Evolutionary conservation across 1,284 basidiomycete genomes (phyloP).

Genomic region (Cryptococcus floricola): DNA sequence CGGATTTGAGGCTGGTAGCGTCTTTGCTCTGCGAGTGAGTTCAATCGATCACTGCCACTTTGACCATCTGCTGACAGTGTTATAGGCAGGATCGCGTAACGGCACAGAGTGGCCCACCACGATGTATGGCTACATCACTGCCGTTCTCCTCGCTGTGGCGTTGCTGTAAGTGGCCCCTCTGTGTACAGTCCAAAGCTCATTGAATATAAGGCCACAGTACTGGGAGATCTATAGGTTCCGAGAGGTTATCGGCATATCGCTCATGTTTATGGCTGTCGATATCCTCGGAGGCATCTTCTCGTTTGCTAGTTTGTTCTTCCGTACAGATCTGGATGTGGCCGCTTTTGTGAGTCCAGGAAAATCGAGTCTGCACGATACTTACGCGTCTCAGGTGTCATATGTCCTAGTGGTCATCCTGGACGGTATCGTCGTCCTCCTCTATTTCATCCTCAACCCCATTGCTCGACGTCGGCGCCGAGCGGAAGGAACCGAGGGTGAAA

Average conservation of each 20-base stretch:
- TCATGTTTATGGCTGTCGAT: slow-evolving; percentile 68
- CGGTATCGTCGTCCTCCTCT: slow-evolving; percentile 57
- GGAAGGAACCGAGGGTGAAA: not conserved
- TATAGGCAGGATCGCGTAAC: slow-evolving; percentile 51
- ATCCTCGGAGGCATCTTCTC: slow-evolving; percentile 66
- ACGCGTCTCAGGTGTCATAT: slow-evolving; percentile 35
- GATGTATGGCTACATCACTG: slow-evolving; percentile 64
- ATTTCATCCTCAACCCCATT: slow-evolving; percentile 61
- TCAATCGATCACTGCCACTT: not conserved
- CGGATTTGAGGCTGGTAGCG: slow-evolving; percentile 60
- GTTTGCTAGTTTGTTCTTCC: slow-evolving; percentile 66
- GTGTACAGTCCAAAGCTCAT: not conserved
- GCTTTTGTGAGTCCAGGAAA: slow-evolving; percentile 60
- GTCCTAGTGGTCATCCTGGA: slow-evolving; percentile 57
- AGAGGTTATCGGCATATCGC: slow-evolving; percentile 70
- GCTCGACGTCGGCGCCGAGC: slow-evolving; percentile 41
- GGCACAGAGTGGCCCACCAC: slow-evolving; percentile 55
- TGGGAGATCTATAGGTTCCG: slow-evolving; percentile 65
- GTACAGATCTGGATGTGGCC: slow-evolving; percentile 61
- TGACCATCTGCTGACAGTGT: slow-evolving; percentile 13
- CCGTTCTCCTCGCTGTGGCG: slow-evolving; percentile 60
- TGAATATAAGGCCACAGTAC: slow-evolving; percentile 52
- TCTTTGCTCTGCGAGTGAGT: slow-evolving; percentile 58
- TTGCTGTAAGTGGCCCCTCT: slow-evolving; percentile 54
- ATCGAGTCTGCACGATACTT: not conserved